Evolutionary conservation across 257 asterid species (phyloP), one percentile per base, ranked within the genome.

Genomic region (Oldenlandia corymbosa): DNA sequence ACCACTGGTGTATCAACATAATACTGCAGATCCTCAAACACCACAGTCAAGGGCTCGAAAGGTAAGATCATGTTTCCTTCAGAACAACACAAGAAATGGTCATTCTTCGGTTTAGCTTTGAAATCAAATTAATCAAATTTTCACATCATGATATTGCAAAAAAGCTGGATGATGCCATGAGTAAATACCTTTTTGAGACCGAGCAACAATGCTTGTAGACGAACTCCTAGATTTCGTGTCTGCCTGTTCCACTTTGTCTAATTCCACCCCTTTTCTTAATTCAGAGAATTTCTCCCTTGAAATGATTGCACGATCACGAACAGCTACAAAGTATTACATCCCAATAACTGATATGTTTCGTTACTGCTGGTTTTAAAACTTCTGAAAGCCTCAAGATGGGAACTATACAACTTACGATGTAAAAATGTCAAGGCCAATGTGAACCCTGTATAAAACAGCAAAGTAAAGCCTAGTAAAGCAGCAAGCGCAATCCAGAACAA

Each of bases 281-380:
- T 68, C 61, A 7, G 26, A 41, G n/a, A 75, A 72, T 51, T 81
- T 78, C 36, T 82, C 88, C 0, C 46, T 77, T 68, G 95, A 87
- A 62, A 87, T 79, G 62, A 87, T 84, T 56, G 88, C 88, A 32
- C 88, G 86, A 71, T 90, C 72, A 70, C 82, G 79, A 51, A 85
- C 65, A 79, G 95, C 95, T 87, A 81, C 43, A 71, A 73, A 67
- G n/a, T 1, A 20, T 3, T 21, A 23, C 64, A 65, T 60, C 60
- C 69, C 36, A 64, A 58, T 54, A 51, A 31, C 21, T 7, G 30
- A 61, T n/a, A 47, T 55, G 70, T 41, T 55, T 57, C 8, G 34
- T 32, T 49, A 31, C 27, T 34, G 17, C 16, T 21, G 24, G 20
- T 2, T 11, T 39, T 42, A 12, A 58, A 57, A 55, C 31, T 43